Conservation (phyloP, 2,329 filamentous ascomycete genomes). For the Ceratocystis huliohia region DNA sequence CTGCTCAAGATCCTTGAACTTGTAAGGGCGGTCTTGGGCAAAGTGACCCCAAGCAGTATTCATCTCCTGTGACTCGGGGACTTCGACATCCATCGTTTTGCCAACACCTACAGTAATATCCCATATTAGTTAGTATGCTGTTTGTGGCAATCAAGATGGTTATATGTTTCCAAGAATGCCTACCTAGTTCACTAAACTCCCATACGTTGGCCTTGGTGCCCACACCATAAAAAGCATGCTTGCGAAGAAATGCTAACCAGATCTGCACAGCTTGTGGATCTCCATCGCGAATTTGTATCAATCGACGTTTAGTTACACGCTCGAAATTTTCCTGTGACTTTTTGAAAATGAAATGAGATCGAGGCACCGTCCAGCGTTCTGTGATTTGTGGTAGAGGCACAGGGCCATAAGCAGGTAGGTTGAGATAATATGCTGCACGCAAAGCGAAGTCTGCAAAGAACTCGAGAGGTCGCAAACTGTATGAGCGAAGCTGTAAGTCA, state of each 20-base stretch:
- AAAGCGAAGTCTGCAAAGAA: conserved; percentile 92
- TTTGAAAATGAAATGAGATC: conserved; percentile 85
- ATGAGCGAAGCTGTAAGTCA: conserved; percentile 87
- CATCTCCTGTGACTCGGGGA: conserved; percentile 18
- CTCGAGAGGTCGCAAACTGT: conserved; percentile 76
- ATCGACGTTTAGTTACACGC: conserved; percentile 66
- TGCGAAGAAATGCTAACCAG: conserved; percentile 85
- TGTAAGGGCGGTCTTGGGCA: conserved; percentile 20
- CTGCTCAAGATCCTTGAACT: conserved; percentile 18
- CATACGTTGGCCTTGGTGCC: conserved; percentile 98
- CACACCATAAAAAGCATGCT: conserved; percentile 88
- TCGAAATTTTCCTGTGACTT: conserved; percentile 98
- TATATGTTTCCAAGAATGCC: neutral
- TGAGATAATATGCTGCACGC: conserved; percentile 86
- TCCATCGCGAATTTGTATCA: conserved; percentile 89
- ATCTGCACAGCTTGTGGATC: conserved; percentile 77
- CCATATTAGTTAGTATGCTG: neutral
- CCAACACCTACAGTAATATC: conserved; percentile 13
- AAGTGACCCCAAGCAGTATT: conserved; percentile 19
- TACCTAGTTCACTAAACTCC: conserved; percentile 63
- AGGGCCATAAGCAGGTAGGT: conserved; percentile 73
- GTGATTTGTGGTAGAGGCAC: conserved; percentile 73
- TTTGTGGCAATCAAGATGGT: neutral
- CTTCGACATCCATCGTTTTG: conserved; percentile 20
- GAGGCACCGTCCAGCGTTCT: conserved; percentile 89